Base-by-base conservation (phyloP, 495 filamentous ascomycete species). In the Lophiostoma macrostomum region DNA sequence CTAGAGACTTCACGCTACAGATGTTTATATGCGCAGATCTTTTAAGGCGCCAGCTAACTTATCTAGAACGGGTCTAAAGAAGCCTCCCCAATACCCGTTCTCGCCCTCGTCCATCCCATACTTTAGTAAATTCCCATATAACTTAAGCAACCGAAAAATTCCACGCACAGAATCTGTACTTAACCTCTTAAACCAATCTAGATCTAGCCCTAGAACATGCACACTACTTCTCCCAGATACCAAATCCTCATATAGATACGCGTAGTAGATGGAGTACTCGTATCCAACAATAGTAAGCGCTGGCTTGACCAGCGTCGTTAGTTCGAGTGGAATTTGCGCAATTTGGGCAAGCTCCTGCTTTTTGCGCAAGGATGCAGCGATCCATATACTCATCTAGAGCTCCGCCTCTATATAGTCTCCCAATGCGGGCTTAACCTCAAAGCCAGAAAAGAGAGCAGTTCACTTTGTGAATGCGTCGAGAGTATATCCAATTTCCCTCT, bases 71-170 rank as follows among this genome's bases (percentile, higher is more conserved):
- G 42, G 27, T 16, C 36, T 38, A 12, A 60, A 44, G 38, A 60
- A 60, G 28, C 43, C 12, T 30, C 42, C 56, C 56, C 49, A 60
- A 29, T 49, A 54, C 25, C 56, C 56, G 20, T 60, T 36, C 41
- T 41, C 42, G 11, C 43, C 43, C 34, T 60, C 43, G 32, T 60
- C 56, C 29, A 60, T 53, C 27, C 56, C 49, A 50, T 58, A 53
- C 40, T 32, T 40, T n/a, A 58, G 23, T 19, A 58, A 41, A 31
- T 58, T 58, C 32, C 47, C 40, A 52, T 58, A 58, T 6, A 58
- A 37, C 28, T 25, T 52, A 16, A 53, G 8, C 40, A 52, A 50
- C 47, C 25, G 55, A 47, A 58, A 58, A 52, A 53, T 41, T 39
- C 47, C 55, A 32, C 47, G 55, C 32, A 58, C 41, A 13, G 47